phyloP scores from a whole-genome alignment of 306 rosid genomes.

The Mimosa bimucronata region DNA sequence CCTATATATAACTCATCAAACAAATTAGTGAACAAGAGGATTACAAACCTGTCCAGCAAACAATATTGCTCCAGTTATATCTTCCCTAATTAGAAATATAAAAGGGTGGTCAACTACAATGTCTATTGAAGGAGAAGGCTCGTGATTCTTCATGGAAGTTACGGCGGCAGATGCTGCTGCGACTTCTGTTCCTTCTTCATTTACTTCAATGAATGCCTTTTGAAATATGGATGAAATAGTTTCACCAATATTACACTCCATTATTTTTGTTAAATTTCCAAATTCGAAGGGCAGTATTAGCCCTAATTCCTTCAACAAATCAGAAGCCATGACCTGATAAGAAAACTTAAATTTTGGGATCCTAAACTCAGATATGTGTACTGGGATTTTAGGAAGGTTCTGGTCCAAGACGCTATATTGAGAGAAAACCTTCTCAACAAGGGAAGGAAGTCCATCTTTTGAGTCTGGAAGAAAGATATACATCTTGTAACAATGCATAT shows the following conservation, averaged over 20 bases:
- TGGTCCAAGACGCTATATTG: constrained; percentile 54
- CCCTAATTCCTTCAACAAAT: constrained; percentile 58
- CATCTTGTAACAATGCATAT: constrained; percentile 71
- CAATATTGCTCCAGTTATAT: too few species aligned
- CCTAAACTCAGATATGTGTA: constrained; percentile 54
- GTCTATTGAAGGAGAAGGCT: too few species aligned
- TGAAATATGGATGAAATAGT: constrained; percentile 60
- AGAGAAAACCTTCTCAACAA: too few species aligned
- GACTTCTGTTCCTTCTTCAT: constrained; percentile 87
- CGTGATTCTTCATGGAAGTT: too few species aligned
- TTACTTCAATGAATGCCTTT: constrained; percentile 74
- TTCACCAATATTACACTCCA: constrained; percentile 56
- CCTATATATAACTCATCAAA: too few species aligned
- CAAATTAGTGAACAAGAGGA: too few species aligned
- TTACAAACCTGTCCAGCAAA: too few species aligned
- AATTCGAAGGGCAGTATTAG: constrained; percentile 66
- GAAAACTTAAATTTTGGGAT: constrained; percentile 78
- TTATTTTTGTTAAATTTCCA: constrained; percentile 60
- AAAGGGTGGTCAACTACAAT: too few species aligned
- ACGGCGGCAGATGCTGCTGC: too few species aligned
- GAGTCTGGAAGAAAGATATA: constrained; percentile 73
- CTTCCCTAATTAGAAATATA: too few species aligned
- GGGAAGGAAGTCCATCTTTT: constrained; percentile 60
- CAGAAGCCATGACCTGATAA: constrained; percentile 58
- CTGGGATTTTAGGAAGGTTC: constrained; percentile 52